A percentile compares a stretch with the other conserved stretches of the same genome.
Evolutionary conservation across 805 yeast species (phyloP).

Genomic region (Saccharomycopsis schoenii): DNA sequence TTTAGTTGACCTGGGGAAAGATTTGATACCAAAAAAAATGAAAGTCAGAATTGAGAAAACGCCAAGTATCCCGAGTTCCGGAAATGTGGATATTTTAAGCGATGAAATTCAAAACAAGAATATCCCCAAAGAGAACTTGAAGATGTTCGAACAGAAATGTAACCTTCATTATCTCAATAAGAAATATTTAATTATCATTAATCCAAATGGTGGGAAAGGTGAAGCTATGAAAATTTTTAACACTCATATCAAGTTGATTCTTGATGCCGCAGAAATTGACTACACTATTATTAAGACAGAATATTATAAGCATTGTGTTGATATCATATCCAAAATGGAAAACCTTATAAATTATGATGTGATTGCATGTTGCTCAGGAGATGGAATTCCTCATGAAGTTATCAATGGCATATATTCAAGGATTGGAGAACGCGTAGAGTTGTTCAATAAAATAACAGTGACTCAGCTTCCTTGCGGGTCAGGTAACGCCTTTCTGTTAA

Average conservation of each 20-base stretch:
- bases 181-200: slow-evolving; percentile 58
- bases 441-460: slow-evolving; percentile 55
- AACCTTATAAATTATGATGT: slow-evolving; percentile 49
- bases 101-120: not conserved
- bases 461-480: slow-evolving; percentile 94
- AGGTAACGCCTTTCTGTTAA: slow-evolving; percentile 84
- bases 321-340: slow-evolving; percentile 53
- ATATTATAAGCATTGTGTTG: slow-evolving; percentile 63
- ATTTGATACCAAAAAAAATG: not conserved
- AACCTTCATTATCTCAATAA: slow-evolving; percentile 20
- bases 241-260: slow-evolving; percentile 53
- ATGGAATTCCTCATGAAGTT: slow-evolving; percentile 93
- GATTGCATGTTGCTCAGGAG: slow-evolving; percentile 89
- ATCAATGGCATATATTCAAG: slow-evolving; percentile 75
- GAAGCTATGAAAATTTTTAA: slow-evolving; percentile 51
- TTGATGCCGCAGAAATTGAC: slow-evolving; percentile 54
- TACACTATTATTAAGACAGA: slow-evolving; percentile 51
- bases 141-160: not conserved
- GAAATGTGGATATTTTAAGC: not conserved
- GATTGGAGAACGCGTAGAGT: slow-evolving; percentile 44
- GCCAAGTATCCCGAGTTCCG: not conserved
- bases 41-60: not conserved
- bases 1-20: not conserved
- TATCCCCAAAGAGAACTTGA: not conserved
- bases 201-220: slow-evolving; percentile 89